Percentiles rank a stretch among this genome's conserved stretches.
phyloP scores from a whole-genome alignment of 768 basidiomycete genomes.

The Leccinum subtestaceum region DNA sequence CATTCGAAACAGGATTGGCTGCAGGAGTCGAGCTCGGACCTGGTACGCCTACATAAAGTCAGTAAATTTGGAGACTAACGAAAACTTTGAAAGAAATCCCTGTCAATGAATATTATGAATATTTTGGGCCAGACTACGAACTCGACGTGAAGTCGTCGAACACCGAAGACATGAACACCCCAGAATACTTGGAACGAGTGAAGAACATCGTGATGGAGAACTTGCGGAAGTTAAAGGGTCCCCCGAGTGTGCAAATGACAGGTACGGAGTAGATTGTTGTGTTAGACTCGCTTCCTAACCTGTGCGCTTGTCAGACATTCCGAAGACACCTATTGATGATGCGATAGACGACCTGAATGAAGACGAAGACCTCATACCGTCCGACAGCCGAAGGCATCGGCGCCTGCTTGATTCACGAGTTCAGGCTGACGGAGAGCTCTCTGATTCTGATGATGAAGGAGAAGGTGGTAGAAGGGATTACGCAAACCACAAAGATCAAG shows the following conservation, averaged over 20 bases:
- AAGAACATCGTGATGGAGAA: slow-evolving; percentile 92
- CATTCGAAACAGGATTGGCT: slow-evolving; percentile 97
- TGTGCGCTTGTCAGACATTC: slow-evolving; percentile 59
- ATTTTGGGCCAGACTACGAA: slow-evolving; percentile 97
- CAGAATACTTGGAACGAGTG: slow-evolving; percentile 89
- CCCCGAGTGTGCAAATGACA: slow-evolving; percentile 90
- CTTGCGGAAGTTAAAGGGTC: slow-evolving; percentile 78
- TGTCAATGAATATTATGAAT: slow-evolving; percentile 98
- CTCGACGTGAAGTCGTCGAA: slow-evolving; percentile 94
- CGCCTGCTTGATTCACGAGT: slow-evolving; percentile 76
- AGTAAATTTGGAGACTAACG: slow-evolving; percentile 2
- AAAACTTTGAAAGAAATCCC: slow-evolving; percentile 74
- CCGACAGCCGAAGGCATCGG: slow-evolving; percentile 73
- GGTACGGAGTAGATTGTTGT: slow-evolving; percentile 42
- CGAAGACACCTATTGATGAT: slow-evolving; percentile 79
- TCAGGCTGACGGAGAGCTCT: slow-evolving; percentile 85
- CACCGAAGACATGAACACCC: slow-evolving; percentile 92
- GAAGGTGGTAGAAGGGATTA: slow-evolving; percentile 80
- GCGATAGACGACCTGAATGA: slow-evolving; percentile 75
- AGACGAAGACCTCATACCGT: slow-evolving; percentile 79
- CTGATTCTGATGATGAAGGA: slow-evolving; percentile 98
- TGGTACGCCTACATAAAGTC: slow-evolving; percentile 43
- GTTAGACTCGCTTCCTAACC: not conserved
- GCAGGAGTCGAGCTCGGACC: slow-evolving; percentile 90
- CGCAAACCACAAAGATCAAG: slow-evolving; percentile 52